phyloP scores from a whole-genome alignment of 129 eudicot species.

The Chrysanthemum seticuspe region DNA sequence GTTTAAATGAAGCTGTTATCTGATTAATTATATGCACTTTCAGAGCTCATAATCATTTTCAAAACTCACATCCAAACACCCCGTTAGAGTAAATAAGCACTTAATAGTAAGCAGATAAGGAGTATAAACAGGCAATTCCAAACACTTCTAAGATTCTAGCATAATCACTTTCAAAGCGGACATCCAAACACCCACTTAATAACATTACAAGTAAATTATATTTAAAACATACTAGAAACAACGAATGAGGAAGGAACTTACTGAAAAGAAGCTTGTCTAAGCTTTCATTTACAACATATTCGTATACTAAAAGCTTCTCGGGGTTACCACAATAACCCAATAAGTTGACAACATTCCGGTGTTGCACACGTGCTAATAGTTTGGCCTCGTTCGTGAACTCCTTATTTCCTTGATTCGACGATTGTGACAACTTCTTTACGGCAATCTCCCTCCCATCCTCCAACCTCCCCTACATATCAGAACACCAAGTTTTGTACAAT shows the following conservation, averaged over 20 bases:
- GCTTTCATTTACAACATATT: slow-evolving; percentile 71
- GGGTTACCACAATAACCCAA: slow-evolving; percentile 62
- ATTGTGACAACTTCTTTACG: slow-evolving; percentile 63
- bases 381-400: slow-evolving; percentile 77
- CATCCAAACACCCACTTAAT: background rate
- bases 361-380: slow-evolving; percentile 66
- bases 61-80: too few relatives aligned
- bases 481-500: slow-evolving; percentile 5
- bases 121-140: too few relatives aligned
- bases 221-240: background rate
- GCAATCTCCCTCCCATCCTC: slow-evolving; percentile 75
- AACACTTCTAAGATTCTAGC: too few relatives aligned
- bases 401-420: slow-evolving; percentile 59
- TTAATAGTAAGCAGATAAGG: too few relatives aligned
- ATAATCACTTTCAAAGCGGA: too few relatives aligned
- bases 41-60: too few relatives aligned
- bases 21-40: too few relatives aligned
- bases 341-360: slow-evolving; percentile 64
- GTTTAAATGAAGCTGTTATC: too few relatives aligned
- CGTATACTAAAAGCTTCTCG: slow-evolving; percentile 75
- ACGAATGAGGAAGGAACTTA: slow-evolving; percentile 34
- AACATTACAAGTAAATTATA: background rate
- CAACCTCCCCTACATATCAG: slow-evolving; percentile 55
- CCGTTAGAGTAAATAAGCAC: background rate
- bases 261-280: slow-evolving; percentile 77